Base-by-base conservation (phyloP, 2,329 filamentous ascomycete species). In the Apiospora malaysiana region DNA sequence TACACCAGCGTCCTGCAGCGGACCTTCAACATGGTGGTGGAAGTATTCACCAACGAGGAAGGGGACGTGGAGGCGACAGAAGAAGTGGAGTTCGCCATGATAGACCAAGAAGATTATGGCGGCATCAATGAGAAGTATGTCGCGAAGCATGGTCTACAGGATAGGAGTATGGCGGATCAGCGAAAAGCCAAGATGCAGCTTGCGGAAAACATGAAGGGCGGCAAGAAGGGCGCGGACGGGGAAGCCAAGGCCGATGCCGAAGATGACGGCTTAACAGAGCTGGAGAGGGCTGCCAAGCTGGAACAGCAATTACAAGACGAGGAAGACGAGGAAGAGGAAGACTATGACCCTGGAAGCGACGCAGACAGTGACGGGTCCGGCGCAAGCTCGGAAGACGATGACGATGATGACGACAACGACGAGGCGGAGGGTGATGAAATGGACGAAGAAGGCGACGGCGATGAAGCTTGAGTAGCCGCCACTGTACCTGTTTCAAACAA, bases 111-210 rank as follows among this genome's bases (percentile, higher is more conserved):
- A 73, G 90, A 93, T 76, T 92, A 91, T 72, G 83, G 81, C 5
- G 88, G 86, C 27, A 92, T 93, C 72, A 89, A 91, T 75, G 85
- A 88, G 73, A 78, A 77, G n/a, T 93, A 91, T 75, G 84, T 92
- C 66, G 86, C 87, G 75, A 84, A 84, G 12, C 87, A 92, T 74
- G 84, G 87, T 0, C 83, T 93, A 37, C 88, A 91, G 72, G 90
- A 93, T 76, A 84, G 89, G 72, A 92, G 90, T 76, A 90, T 93
- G 89, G 90, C 90, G 0, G 90, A 92, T 77, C 87, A 89, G 77
- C 82, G 91, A 68, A 90, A 90, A 76, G 91, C 89, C 1, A 92
- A 91, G 84, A 82, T 86, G 40, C 84, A 90, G 77, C 79, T 91
- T 68, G 86, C 87, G 3, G 89, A 91, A 77, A 91, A 91, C 74